Base-by-base conservation (phyloP, 352 stramenopile genomes). In the Globisporangium solare region DNA sequence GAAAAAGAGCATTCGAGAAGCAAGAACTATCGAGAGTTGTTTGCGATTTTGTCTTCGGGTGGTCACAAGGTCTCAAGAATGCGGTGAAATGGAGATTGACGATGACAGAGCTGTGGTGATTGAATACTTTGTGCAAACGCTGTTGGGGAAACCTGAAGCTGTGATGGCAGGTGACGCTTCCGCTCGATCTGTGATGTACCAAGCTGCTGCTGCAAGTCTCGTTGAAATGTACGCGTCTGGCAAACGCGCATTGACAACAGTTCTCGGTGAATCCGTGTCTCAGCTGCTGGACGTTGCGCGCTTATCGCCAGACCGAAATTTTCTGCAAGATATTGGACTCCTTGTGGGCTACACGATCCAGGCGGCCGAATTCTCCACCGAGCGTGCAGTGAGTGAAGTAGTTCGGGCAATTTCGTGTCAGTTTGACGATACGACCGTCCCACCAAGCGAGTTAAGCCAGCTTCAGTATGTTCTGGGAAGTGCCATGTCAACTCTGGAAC, bases 31-130 rank as follows among this genome's bases (percentile, higher is more conserved):
- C 22, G 69, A 79, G 61, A 79, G 70, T 18, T 88, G 71, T 54
- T 52, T 88, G 13, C 57, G 55, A 11, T 90, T 90, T 42, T 81
- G 80, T 47, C 55, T 86, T 17, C 40, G 64, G 12, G 73, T 86
- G 24, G 60, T 83, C 45, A 78, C 74, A 49, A 59, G 56, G 18
- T 27, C 43, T 17, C 40, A 58, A 32, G 35, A 40, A 21, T 50
- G 46, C 17, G 47, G 49, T 18, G 58, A 52, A n/a, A 41, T 67
- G 51, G 58, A 68, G 4, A 43, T 71, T 35, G 47, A 6, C 10
- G 52, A 62, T 17, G 71, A 80, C 2, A 53, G 68, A 10, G 63
- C 51, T 11, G 51, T 63, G 39, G 56, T 88, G 6, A 46, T 83
- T 41, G 68, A 74, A 27, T 87, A 81, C 56, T 73, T 89, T 41